Conservation (phyloP, 2,329 filamentous ascomycete genomes). For the Blastomyces silverae region DNA sequence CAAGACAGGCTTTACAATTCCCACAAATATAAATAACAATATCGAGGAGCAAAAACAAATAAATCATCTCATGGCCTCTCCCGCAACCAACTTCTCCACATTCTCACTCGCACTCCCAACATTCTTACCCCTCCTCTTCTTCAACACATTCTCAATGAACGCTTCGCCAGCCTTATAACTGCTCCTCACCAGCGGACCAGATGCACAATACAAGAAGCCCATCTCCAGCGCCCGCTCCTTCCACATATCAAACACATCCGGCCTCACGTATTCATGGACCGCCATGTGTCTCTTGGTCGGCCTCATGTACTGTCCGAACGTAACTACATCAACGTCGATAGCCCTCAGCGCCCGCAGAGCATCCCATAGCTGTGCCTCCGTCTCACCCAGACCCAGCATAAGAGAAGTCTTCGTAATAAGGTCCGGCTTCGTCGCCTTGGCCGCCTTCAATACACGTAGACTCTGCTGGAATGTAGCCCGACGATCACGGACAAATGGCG, state of each 20-base stretch:
- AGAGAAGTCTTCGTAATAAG: slow-evolving; percentile 98
- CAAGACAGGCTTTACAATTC: not conserved
- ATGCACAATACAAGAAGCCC: slow-evolving; percentile 95
- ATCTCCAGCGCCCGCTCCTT: slow-evolving; percentile 80
- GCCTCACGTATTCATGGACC: slow-evolving; percentile 90
- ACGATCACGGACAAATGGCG: slow-evolving; percentile 81
- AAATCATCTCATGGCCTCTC: slow-evolving; percentile 28
- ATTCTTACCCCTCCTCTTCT: slow-evolving; percentile 55
- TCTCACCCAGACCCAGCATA: slow-evolving; percentile 93
- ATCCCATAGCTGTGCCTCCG: slow-evolving; percentile 74
- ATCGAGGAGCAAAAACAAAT: not conserved
- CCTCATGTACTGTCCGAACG: slow-evolving; percentile 99
- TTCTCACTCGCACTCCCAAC: slow-evolving; percentile 27
- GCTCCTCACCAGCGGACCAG: slow-evolving; percentile 83
- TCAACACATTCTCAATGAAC: slow-evolving; percentile 96
- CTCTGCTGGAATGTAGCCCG: slow-evolving; percentile 85
- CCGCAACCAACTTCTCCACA: slow-evolving; percentile 20
- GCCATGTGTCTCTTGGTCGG: slow-evolving; percentile 97
- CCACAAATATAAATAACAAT: not conserved
- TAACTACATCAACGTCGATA: slow-evolving; percentile 83
- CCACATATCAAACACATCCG: slow-evolving; percentile 88
- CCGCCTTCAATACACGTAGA: slow-evolving; percentile 68
- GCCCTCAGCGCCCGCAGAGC: slow-evolving; percentile 73
- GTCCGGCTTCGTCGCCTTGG: slow-evolving; percentile 66
- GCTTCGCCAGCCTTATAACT: slow-evolving; percentile 98